These are phyloP conservation scores for Boletus reticulatus DNA, from an alignment of 768 basidiomycete species.

Conservation along the genomic window DNA sequence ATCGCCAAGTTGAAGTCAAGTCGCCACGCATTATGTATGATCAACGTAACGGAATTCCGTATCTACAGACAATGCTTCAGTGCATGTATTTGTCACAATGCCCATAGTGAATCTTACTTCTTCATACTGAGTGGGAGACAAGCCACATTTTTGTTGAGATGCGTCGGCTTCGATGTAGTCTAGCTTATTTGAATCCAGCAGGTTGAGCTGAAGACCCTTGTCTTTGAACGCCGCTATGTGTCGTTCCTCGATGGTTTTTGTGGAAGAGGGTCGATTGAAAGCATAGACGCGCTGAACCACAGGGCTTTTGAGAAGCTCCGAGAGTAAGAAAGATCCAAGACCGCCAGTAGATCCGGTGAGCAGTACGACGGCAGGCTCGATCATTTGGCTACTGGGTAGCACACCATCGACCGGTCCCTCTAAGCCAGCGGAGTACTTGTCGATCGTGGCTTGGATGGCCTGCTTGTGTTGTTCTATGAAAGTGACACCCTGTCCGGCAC, in stretches of 20 bases:
- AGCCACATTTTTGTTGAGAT: constrained; percentile 28
- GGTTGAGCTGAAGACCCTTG: constrained; percentile 29
- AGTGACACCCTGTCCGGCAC: not conserved
- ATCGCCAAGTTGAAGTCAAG: constrained; percentile 42
- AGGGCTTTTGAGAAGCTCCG: constrained; percentile 24
- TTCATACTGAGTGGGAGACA: constrained; percentile 23
- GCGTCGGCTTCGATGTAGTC: constrained; percentile 39
- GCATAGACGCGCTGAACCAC: constrained; percentile 32
- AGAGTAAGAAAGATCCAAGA: constrained; percentile 39
- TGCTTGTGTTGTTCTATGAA: not conserved
- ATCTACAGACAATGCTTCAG: constrained; percentile 6
- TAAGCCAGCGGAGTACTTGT: constrained; percentile 31
- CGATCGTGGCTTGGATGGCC: constrained; percentile 33
- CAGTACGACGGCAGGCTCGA: not conserved
- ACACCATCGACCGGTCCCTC: not conserved
- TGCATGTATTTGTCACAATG: not conserved
- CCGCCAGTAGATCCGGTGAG: constrained; percentile 45
- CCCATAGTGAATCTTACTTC: constrained; percentile 20
- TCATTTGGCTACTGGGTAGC: not conserved
- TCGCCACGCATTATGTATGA: constrained; percentile 40
- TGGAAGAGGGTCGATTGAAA: constrained; percentile 28
- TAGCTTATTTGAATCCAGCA: constrained; percentile 34
- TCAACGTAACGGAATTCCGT: constrained; percentile 26
- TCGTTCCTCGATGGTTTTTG: constrained; percentile 18
- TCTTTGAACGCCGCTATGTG: constrained; percentile 36